phyloP scores from a whole-genome alignment of 2,329 filamentous ascomycete species.

The Fusarium tricinctum region DNA sequence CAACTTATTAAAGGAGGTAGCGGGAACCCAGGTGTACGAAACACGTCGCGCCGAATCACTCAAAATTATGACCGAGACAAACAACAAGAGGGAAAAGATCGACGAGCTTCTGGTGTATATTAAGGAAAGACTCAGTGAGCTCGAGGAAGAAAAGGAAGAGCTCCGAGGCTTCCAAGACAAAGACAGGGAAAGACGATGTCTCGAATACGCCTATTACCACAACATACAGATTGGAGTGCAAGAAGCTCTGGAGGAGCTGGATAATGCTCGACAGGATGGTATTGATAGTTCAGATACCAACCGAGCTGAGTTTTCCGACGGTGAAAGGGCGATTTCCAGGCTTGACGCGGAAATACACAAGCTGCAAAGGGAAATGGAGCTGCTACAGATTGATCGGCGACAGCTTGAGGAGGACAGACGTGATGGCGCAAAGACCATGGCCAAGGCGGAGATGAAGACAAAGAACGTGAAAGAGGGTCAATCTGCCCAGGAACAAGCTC shows the following conservation, averaged over 20 bases:
- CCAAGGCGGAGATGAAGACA: constrained; percentile 87
- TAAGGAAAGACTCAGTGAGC: constrained; percentile 86
- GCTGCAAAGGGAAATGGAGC: constrained; percentile 84
- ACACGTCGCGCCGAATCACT: constrained; percentile 89
- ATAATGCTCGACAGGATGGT: constrained; percentile 83
- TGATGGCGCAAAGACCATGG: constrained; percentile 82
- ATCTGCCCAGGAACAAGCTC: constrained; percentile 80
- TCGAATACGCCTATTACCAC: constrained; percentile 95
- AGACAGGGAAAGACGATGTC: constrained; percentile 88
- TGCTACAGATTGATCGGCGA: constrained; percentile 85
- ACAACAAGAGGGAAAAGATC: constrained; percentile 94
- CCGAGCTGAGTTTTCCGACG: constrained; percentile 79
- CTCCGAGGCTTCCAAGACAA: constrained; percentile 94
- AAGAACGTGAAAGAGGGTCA: constrained; percentile 88
- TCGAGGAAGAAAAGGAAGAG: constrained; percentile 98
- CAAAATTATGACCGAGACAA: constrained; percentile 97
- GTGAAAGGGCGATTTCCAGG: constrained; percentile 82
- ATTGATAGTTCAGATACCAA: constrained; percentile 88
- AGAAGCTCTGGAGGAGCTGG: constrained; percentile 83
- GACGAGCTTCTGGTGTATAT: constrained; percentile 94
- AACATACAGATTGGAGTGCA: constrained; percentile 87
- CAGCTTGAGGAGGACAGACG: constrained; percentile 92
- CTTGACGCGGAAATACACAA: constrained; percentile 85
- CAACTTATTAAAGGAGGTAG: constrained; percentile 95
- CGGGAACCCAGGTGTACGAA: constrained; percentile 97